phyloP scores from a whole-genome alignment of 2,329 filamentous ascomycete genomes.

The Myriosclerotinia scirpicola region DNA sequence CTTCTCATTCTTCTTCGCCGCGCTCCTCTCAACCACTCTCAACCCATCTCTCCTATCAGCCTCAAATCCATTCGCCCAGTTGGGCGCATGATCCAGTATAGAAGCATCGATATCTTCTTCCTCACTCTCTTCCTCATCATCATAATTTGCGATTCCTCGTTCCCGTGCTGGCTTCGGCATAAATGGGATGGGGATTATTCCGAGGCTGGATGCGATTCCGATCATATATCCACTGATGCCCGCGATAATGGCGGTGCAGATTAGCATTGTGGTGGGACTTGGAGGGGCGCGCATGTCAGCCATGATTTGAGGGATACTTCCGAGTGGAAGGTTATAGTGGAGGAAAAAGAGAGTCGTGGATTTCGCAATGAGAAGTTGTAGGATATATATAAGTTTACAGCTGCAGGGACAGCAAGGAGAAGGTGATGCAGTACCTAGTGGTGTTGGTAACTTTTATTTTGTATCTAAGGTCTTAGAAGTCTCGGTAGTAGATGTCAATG shows the following conservation, averaged over 20 bases:
- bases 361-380: not conserved
- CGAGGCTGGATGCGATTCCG: constrained; percentile 69
- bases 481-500: no score
- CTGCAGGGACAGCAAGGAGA: not conserved
- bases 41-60: constrained; percentile 61
- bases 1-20: constrained; percentile 47
- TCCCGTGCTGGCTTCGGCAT: constrained; percentile 42
- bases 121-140: constrained; percentile 66
- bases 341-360: no score
- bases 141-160: constrained; percentile 51
- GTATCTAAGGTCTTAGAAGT: not conserved
- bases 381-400: not conserved
- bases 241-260: constrained; percentile 72
- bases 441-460: not conserved
- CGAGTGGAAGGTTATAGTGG: not conserved
- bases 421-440: no score
- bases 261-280: constrained; percentile 53
- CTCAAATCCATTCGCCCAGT: constrained; percentile 62
- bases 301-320: constrained; percentile 29
- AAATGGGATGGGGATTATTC: constrained; percentile 63
- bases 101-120: constrained; percentile 64
- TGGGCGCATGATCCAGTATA: constrained; percentile 64
- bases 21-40: constrained; percentile 36
- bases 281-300: constrained; percentile 36
- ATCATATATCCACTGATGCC: constrained; percentile 79